Evolutionary conservation across 2,329 filamentous ascomycete genomes (phyloP).

Genomic region (Sarocladium oryzae): DNA sequence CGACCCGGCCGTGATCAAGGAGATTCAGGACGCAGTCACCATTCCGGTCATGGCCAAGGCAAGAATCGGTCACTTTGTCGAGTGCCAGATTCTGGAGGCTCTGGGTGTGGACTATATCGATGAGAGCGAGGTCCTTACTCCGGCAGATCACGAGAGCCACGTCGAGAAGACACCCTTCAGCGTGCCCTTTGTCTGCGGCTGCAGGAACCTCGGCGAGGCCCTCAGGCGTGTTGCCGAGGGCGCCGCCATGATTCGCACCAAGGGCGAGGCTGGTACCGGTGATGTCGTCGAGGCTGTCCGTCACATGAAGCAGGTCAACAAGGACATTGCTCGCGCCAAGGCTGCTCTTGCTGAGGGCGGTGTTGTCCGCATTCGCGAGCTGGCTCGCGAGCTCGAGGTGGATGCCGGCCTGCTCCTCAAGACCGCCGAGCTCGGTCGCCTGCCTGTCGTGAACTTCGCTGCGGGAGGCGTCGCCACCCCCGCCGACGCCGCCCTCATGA

Average conservation of each 20-base stretch:
- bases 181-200: constrained; percentile 92
- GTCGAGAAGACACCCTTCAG: constrained; percentile 81
- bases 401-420: constrained; percentile 76
- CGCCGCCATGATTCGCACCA: constrained; percentile 97
- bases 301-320: constrained; percentile 88
- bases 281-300: constrained; percentile 95
- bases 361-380: constrained; percentile 51
- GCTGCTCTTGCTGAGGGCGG: constrained; percentile 57
- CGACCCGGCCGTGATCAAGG: constrained; percentile 87
- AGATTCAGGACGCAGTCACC: constrained; percentile 90
- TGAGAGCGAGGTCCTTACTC: constrained; percentile 95
- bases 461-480: constrained; percentile 99
- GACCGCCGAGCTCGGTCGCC: constrained; percentile 76
- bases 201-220: constrained; percentile 89
- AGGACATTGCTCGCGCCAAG: constrained; percentile 74
- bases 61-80: constrained; percentile 93
- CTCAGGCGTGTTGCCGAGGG: constrained; percentile 86
- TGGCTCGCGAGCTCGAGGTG: constrained; percentile 75
- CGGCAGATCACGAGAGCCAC: constrained; percentile 84
- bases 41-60: constrained; percentile 99
- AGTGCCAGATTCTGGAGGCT: constrained; percentile 96
- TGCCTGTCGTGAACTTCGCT: constrained; percentile 97
- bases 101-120: constrained; percentile 97
- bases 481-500: constrained; percentile 92
- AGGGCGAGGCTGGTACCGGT: constrained; percentile 94